These are phyloP conservation scores for Globisporangium mamillatum DNA, from an alignment of 352 stramenopile species.

Conservation along the genomic window DNA sequence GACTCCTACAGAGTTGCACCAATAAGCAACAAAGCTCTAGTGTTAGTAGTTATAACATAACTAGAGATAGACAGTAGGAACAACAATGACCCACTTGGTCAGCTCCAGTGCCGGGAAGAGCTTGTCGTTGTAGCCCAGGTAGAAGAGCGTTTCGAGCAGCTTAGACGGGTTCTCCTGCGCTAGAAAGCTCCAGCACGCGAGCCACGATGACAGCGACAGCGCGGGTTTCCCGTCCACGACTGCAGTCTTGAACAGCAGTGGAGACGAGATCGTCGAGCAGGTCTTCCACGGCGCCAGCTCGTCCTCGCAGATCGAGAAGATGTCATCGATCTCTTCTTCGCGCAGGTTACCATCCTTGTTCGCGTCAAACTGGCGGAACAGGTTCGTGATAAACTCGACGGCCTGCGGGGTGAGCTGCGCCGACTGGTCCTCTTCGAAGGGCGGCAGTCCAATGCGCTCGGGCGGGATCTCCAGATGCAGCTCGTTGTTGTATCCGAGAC, in stretches of 20 bases:
- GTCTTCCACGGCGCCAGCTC: constrained; percentile 64
- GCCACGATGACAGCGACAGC: constrained; percentile 57
- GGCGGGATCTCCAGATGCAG: constrained; percentile 73
- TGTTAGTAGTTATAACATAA: background rate
- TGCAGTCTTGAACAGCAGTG: constrained; percentile 53
- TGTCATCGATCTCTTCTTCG: constrained; percentile 62
- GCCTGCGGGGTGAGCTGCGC: constrained; percentile 70
- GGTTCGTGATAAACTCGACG: constrained; percentile 63
- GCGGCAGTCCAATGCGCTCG: constrained; percentile 51
- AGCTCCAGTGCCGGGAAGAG: constrained; percentile 60
- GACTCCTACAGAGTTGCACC: constrained; percentile 24
- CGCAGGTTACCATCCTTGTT: constrained; percentile 78
- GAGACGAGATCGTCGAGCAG: constrained; percentile 51
- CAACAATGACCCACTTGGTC: constrained; percentile 38
- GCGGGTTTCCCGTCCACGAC: constrained; percentile 50
- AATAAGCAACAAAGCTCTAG: background rate
- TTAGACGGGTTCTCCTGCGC: constrained; percentile 75
- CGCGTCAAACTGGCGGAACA: constrained; percentile 82
- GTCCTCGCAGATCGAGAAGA: constrained; percentile 86
- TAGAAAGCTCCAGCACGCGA: constrained; percentile 70
- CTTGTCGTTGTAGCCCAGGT: constrained; percentile 82
- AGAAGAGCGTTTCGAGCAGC: constrained; percentile 77
- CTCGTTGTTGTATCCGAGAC: constrained; percentile 80
- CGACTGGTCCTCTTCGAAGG: constrained; percentile 70
- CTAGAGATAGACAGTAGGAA: background rate